phyloP scores from a whole-genome alignment of 306 rosid genomes.

The Parietaria judaica region DNA sequence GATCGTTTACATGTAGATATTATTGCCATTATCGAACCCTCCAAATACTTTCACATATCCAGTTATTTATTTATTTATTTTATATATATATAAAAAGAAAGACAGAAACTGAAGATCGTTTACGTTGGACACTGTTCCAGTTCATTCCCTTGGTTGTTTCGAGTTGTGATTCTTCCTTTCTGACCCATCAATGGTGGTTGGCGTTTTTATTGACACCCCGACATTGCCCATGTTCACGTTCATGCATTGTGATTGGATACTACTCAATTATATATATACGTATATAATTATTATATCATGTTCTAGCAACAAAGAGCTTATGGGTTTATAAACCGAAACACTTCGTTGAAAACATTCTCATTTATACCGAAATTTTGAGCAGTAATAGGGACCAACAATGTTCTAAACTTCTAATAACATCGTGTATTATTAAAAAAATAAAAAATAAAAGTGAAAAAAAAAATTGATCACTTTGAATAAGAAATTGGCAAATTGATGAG shows the following conservation, averaged over 20 bases:
- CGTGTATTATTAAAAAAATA: too few species aligned
- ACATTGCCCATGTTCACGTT: slow-evolving; percentile 25
- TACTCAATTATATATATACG: not conserved
- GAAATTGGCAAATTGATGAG: slow-evolving; percentile 14
- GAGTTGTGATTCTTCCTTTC: not conserved
- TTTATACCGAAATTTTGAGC: not conserved
- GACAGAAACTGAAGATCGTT: not conserved
- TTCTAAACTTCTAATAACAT: too few species aligned
- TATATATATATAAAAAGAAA: not conserved
- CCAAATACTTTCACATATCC: slow-evolving; percentile 1
- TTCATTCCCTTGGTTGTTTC: slow-evolving; percentile 4
- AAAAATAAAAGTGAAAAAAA: too few species aligned
- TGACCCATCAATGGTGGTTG: slow-evolving; percentile 13
- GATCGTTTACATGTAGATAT: slow-evolving; percentile 8
- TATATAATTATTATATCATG: too few species aligned
- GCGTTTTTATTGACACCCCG: slow-evolving; percentile 13
- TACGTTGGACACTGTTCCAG: not conserved
- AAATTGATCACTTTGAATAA: slow-evolving; percentile 17
- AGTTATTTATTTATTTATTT: not conserved
- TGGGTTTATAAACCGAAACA: not conserved
- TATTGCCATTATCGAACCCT: not conserved
- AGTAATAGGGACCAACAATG: not conserved
- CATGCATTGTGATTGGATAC: slow-evolving; percentile 5
- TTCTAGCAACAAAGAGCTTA: not conserved
- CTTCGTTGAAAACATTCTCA: not conserved